Conservation (phyloP, 1,284 basidiomycete species). For the Moesziomyces globuligerus region DNA sequence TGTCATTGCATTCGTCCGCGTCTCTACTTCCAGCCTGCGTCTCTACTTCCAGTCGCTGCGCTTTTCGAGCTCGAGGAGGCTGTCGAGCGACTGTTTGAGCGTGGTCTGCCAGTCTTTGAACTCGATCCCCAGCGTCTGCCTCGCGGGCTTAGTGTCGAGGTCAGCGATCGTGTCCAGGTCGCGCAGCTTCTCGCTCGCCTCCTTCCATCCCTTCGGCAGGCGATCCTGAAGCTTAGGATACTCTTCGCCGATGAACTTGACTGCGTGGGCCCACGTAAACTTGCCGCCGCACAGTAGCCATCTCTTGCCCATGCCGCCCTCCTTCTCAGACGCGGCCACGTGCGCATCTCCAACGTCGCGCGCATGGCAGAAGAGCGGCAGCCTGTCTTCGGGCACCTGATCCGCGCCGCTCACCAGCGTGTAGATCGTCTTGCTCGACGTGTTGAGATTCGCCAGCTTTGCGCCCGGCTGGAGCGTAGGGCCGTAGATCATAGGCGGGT, state of each 20-base stretch:
- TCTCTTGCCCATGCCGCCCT: slow-evolving; percentile 44
- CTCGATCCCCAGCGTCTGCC: slow-evolving; percentile 35
- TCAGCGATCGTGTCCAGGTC: slow-evolving; percentile 28
- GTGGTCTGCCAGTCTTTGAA: slow-evolving; percentile 57
- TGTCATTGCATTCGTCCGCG: slow-evolving; percentile 6
- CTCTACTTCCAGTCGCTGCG: slow-evolving; percentile 36
- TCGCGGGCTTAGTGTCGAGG: slow-evolving; percentile 50
- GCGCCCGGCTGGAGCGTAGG: slow-evolving; percentile 51
- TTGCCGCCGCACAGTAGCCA: slow-evolving; percentile 55
- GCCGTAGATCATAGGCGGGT: slow-evolving; percentile 63
- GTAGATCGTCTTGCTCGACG: slow-evolving; percentile 57
- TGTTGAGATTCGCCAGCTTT: slow-evolving; percentile 54
- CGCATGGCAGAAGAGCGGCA: slow-evolving; percentile 66
- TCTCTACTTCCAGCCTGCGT: too few relatives aligned
- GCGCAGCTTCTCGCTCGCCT: slow-evolving; percentile 16
- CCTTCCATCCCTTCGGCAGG: slow-evolving; percentile 59
- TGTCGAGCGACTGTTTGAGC: slow-evolving; percentile 54
- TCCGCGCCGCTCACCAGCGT: slow-evolving; percentile 49
- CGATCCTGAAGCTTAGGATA: slow-evolving; percentile 45
- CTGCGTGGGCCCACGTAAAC: slow-evolving; percentile 56
- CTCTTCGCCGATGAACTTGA: slow-evolving; percentile 42
- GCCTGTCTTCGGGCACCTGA: slow-evolving; percentile 60
- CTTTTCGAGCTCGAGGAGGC: slow-evolving; percentile 52
- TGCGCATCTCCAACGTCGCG: slow-evolving; percentile 62
- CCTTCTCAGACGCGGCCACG: slow-evolving; percentile 50